Percentiles rank a stretch among this genome's conserved stretches.
Conservation (phyloP, 176 grass and related monocot genomes). For the Zea mays region DNA sequence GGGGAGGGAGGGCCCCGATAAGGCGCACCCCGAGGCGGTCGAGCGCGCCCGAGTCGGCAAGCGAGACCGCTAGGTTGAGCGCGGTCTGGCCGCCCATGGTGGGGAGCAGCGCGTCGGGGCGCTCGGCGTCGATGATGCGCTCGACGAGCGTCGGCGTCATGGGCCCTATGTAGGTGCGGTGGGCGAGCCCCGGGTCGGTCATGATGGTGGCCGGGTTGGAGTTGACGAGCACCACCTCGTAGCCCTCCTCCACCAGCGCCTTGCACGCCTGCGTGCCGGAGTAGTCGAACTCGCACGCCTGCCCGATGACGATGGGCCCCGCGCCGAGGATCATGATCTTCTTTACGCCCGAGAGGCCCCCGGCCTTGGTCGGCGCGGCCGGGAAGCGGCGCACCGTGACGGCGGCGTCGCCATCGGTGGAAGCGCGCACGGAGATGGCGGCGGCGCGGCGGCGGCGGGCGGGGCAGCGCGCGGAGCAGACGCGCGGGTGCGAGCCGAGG, state of each 20-base stretch:
- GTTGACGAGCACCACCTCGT: constrained; percentile 88
- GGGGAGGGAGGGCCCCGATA: constrained; percentile 80
- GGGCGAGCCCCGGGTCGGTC: constrained; percentile 90
- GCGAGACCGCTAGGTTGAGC: constrained; percentile 90
- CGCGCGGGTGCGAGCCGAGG: not conserved
- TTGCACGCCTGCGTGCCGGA: constrained; percentile 99
- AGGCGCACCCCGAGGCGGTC: constrained; percentile 62
- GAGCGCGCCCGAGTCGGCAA: constrained; percentile 78
- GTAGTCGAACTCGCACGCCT: constrained; percentile 99
- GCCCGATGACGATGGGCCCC: constrained; percentile 91
- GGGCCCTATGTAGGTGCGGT: constrained; percentile 94
- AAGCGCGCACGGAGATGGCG: constrained; percentile 21
- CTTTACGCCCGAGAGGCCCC: constrained; percentile 69
- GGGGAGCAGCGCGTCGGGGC: constrained; percentile 82
- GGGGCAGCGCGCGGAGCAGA: constrained; percentile 20
- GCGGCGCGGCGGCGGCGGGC: constrained; percentile 12
- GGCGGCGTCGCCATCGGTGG: constrained; percentile 20
- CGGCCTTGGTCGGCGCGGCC: constrained; percentile 24
- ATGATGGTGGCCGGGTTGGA: constrained; percentile 99
- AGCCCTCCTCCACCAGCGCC: constrained; percentile 83
- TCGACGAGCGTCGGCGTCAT: constrained; percentile 89
- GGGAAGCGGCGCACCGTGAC: constrained; percentile 41
- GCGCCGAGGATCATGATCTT: constrained; percentile 96
- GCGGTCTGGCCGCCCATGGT: constrained; percentile 99
- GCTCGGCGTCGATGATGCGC: constrained; percentile 70